phyloP scores from a whole-genome alignment of 257 asterid species.

The Echites panduratus region DNA sequence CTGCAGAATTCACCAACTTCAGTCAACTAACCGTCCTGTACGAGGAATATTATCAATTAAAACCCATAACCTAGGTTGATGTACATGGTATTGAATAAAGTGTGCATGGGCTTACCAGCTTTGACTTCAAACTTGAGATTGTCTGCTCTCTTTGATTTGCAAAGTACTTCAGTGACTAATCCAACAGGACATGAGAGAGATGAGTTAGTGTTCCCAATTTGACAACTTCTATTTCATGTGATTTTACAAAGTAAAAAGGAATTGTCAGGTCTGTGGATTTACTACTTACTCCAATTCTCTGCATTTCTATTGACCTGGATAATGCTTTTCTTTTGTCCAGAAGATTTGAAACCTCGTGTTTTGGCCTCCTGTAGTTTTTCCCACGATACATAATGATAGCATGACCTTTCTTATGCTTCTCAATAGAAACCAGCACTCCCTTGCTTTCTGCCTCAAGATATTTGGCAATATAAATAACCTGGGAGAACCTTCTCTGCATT shows the following conservation, averaged over 20 bases:
- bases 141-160: constrained; percentile 58
- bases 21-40: background rate
- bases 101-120: constrained; percentile 45
- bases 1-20: constrained; percentile 4
- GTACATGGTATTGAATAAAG: background rate
- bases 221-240: background rate
- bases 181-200: background rate
- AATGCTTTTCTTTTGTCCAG: constrained; percentile 71
- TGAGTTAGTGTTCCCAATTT: background rate
- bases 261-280: background rate
- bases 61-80: background rate
- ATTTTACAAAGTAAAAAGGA: background rate
- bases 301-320: constrained; percentile 73
- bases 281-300: constrained; percentile 87
- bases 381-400: constrained; percentile 88
- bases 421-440: constrained; percentile 61
- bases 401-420: constrained; percentile 86
- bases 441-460: constrained; percentile 65
- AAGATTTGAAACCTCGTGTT: constrained; percentile 36
- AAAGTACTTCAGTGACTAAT: constrained; percentile 75
- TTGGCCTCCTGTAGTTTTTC: constrained; percentile 81
- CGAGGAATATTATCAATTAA: background rate
- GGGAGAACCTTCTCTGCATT: constrained; percentile 67
- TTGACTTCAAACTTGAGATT: constrained; percentile 39
- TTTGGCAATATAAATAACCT: constrained; percentile 60